Evolutionary conservation across 345 rosid genomes (phyloP), one percentile per base, ranked within the genome.

Genomic region (Gossypioides kirkii): DNA sequence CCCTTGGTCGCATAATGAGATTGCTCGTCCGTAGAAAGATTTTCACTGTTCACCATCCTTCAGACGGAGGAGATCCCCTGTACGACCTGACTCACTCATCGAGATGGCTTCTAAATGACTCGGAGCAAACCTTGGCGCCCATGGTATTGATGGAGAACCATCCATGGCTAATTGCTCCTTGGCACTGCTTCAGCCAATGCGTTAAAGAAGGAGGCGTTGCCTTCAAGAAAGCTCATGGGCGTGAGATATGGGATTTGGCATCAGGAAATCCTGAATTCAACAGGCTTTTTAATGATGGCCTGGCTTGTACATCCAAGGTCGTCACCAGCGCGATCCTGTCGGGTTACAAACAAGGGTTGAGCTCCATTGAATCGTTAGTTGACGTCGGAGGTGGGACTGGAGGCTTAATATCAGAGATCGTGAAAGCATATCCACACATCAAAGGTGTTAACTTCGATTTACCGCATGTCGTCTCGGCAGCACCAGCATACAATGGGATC

Each of bases 331-430:
- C 23, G 1, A n/a, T 80, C 12, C 0, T 80, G 2, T 2, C 7
- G 0, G 77, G 73, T 6, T 80, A 84, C 16, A 66, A 65, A 71
- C 74, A 78, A 36, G 82, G 81, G 20, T 78, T 82, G 2, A 26
- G 43, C 14, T 3, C 43, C 32, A 13, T 82, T 1, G 69, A 14
- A 46, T 54, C 84, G 0, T 32, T 80, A 76, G 79, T 80, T 9
- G 85, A 84, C 28, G 85, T 84, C 0, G 85, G 85, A n/a, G 87
- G 82, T 46, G 85, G 87, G 7, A 77, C 20, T 0, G 85, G 84
- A 12, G 69, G 26, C 0, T 1, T 60, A 20, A 7, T 80, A 7
- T 69, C 71, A 0, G 82, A 82, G 70, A 72, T 84, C 23, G 77
- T 78, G 2, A 77, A 74, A 69, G 54, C 71, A 0, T 38, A 80